Evolutionary conservation across 2,329 filamentous ascomycete species (phyloP).

Genomic region (Annulohypoxylon truncatum): DNA sequence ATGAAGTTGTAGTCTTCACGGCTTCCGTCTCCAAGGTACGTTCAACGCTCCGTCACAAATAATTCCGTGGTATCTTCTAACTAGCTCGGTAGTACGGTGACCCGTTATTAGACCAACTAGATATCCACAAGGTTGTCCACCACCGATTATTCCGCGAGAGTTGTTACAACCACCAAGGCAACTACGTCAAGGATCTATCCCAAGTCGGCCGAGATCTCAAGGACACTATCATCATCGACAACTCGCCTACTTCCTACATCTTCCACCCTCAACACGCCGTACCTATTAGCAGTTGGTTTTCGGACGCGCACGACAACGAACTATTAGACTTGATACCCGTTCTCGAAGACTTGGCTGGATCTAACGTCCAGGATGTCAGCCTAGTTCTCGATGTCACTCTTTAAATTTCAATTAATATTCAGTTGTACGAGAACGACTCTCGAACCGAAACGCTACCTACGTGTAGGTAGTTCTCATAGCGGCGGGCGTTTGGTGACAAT

Average conservation of each 20-base stretch:
- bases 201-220: conserved; percentile 95
- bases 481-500: conserved; percentile 65
- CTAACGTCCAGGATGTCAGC: conserved; percentile 94
- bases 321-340: conserved; percentile 96
- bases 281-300: conserved; percentile 99
- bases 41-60: conserved; percentile 22
- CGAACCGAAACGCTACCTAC: conserved; percentile 41
- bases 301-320: conserved; percentile 98
- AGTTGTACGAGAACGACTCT: conserved; percentile 44
- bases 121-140: conserved; percentile 97
- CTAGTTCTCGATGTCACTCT: conserved; percentile 93
- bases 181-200: conserved; percentile 99
- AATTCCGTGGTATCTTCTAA: conserved; percentile 43
- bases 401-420: conserved; percentile 58
- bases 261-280: conserved; percentile 99
- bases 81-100: conserved; percentile 80
- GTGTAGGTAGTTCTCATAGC: conserved; percentile 58
- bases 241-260: conserved; percentile 98
- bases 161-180: conserved; percentile 99
- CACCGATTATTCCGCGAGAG: conserved; percentile 97
- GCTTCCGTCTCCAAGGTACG: conserved; percentile 95
- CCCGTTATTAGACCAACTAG: conserved; percentile 92
- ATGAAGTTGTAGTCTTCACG: conserved; percentile 98
- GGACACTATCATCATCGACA: conserved; percentile 99
- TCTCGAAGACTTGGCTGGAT: conserved; percentile 91